Conservation (phyloP, 2,329 filamentous ascomycete genomes). For the Penicillium sp. region DNA sequence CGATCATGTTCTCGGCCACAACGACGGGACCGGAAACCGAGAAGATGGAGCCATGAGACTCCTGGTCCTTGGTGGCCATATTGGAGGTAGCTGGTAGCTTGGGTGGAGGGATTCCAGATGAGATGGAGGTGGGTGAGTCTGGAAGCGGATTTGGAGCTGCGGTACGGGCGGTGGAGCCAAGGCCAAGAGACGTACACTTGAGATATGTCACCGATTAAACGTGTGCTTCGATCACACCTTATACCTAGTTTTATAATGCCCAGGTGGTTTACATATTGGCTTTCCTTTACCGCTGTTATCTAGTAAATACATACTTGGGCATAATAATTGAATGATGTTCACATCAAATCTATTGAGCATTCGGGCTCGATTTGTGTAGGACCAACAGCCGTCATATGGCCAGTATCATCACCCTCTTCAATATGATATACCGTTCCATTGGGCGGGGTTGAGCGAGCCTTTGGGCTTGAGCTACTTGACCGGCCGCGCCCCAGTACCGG, state of each 20-base stretch:
- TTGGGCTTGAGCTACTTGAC: slow-evolving; percentile 53
- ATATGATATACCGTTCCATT: slow-evolving; percentile 44
- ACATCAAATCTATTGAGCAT: too few species aligned
- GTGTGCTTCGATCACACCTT: too few species aligned
- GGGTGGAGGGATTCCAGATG: slow-evolving; percentile 29
- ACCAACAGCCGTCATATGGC: too few species aligned
- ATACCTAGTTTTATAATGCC: too few species aligned
- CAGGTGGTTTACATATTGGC: too few species aligned
- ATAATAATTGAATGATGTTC: too few species aligned
- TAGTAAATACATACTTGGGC: too few species aligned
- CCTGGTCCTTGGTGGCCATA: slow-evolving; percentile 46
- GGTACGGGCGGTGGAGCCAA: slow-evolving; percentile 31
- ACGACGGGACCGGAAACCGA: slow-evolving; percentile 82
- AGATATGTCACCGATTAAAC: too few species aligned
- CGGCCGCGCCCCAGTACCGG: slow-evolving; percentile 49
- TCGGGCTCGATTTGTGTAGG: too few species aligned
- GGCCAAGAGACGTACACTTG: too few species aligned
- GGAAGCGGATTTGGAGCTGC: slow-evolving; percentile 40
- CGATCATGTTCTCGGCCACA: slow-evolving; percentile 95
- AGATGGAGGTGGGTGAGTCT: slow-evolving; percentile 41
- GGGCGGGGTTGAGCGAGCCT: slow-evolving; percentile 36
- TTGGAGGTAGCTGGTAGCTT: slow-evolving; percentile 28
- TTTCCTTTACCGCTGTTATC: too few species aligned
- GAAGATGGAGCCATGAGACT: slow-evolving; percentile 62
- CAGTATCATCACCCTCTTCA: slow-evolving; percentile 37